phyloP scores from a whole-genome alignment of 441 rosid species.

The Hypseocharis bilobata region DNA sequence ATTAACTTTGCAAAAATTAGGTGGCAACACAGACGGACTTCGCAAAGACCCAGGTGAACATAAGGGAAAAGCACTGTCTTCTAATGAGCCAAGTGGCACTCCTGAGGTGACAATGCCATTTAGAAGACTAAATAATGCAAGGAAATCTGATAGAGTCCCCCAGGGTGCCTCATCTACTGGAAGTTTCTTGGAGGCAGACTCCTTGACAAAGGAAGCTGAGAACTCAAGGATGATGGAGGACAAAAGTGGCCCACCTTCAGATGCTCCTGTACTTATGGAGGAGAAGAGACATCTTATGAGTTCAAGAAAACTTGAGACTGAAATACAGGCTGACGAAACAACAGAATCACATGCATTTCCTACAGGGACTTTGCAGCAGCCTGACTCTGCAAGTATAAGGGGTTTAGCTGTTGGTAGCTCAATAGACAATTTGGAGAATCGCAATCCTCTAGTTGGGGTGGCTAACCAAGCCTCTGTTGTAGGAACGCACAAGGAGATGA shows the following conservation, averaged over 20 bases:
- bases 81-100: constrained; percentile 38
- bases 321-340: constrained; percentile 41
- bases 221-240: constrained; percentile 40
- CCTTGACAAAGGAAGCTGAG: constrained; percentile 36
- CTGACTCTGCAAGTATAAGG: constrained; percentile 29
- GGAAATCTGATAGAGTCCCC: constrained; percentile 32
- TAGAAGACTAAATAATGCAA: constrained; percentile 42
- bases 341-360: constrained; percentile 33
- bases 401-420: constrained; percentile 28
- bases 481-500: constrained; percentile 36
- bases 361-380: constrained; percentile 29
- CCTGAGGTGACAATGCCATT: constrained; percentile 40
- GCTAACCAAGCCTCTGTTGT: constrained; percentile 35
- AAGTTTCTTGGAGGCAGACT: constrained; percentile 44
- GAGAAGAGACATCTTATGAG: constrained; percentile 42
- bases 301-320: constrained; percentile 39
- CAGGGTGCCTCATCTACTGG: constrained; percentile 38
- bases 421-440: constrained; percentile 34
- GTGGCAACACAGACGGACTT: constrained; percentile 46
- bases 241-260: constrained; percentile 31
- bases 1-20: constrained; percentile 26
- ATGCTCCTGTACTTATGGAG: constrained; percentile 32
- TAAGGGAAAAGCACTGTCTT: constrained; percentile 43
- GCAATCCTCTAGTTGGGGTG: constrained; percentile 33
- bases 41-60: constrained; percentile 48